Base-by-base conservation (phyloP, 306 rosid genomes). In the Abrus precatorius region DNA sequence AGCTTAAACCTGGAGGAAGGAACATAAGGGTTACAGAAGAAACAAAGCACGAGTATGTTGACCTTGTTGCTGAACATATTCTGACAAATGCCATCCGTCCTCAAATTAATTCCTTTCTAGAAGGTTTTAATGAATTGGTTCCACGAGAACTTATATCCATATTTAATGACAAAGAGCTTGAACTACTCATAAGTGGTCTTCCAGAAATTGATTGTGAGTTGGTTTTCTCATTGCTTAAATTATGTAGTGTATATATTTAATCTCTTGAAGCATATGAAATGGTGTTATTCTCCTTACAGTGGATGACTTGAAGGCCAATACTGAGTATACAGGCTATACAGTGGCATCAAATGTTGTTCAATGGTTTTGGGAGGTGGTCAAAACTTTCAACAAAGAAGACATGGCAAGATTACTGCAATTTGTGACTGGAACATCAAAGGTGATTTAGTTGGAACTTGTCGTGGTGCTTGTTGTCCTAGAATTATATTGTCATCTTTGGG, bases 391-490 rank as follows among this genome's bases (percentile, higher is more conserved):
- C 86, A 96, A 96, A 87, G 99, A 96, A 90, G 99, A 96, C 86
- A 96, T 93, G 99, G 99, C 99, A 30, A 90, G 97, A 85, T 90
- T 96, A 47, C 90, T 96, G 90, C 99, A 96, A 82, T 96, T 96
- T 84, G 99, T 96, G 81, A 96, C 99, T 54, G 99, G 99, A 83
- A 96, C 99, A 71, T 96, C 99, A 5, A 96, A 96, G 99, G 99
- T 95, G 86, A 77, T 70, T 54, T 50, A 20, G 9, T 77, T 68
- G 71, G 57, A 74, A 57, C 48, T 38, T 82, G 20, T 20, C 20
- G 20, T 20, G 20, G 20, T 20, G 12, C 30, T 38, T 3, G 6
- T 64, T 64, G 5, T 13, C 45, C 47, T 3, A 63, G 30, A 40
- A 7, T 11, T 34, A 1, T 7, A 32, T 10, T 56, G 60, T 59